phyloP scores from a whole-genome alignment of 345 rosid genomes.

The Zanthoxylum bungeanum region DNA sequence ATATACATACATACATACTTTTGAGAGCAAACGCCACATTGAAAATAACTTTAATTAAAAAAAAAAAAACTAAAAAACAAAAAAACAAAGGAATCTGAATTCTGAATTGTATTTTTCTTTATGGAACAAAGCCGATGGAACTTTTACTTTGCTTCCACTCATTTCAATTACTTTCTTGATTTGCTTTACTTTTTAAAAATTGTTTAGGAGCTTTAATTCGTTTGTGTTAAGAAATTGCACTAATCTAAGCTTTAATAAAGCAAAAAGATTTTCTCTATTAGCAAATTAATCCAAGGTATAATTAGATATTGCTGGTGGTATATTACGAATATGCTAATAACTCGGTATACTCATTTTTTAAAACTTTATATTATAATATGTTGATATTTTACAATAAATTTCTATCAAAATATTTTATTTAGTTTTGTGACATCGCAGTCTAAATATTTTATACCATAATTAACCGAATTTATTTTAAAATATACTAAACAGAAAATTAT shows the following conservation, averaged over 20 bases:
- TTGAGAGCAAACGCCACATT: not conserved
- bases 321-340: too few relatives aligned
- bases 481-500: not conserved
- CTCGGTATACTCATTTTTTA: too few relatives aligned
- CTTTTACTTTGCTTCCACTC: not conserved
- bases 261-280: not conserved
- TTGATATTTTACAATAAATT: too few relatives aligned
- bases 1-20: too few relatives aligned
- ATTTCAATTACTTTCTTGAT: not conserved
- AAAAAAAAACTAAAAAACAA: not conserved
- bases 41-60: not conserved
- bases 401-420: too few relatives aligned
- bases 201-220: too few relatives aligned
- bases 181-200: too few relatives aligned
- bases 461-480: too few relatives aligned
- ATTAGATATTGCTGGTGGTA: not conserved
- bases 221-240: not conserved
- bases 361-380: too few relatives aligned
- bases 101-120: not conserved
- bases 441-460: too few relatives aligned
- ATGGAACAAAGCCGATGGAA: not conserved
- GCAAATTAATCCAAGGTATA: too few relatives aligned
- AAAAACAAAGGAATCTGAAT: not conserved
- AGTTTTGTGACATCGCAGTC: too few relatives aligned
- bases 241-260: not conserved